A percentile compares a stretch with the other conserved stretches of the same genome.
Evolutionary conservation across 2,329 filamentous ascomycete genomes (phyloP).

Genomic region (Botrytis cinerea): DNA sequence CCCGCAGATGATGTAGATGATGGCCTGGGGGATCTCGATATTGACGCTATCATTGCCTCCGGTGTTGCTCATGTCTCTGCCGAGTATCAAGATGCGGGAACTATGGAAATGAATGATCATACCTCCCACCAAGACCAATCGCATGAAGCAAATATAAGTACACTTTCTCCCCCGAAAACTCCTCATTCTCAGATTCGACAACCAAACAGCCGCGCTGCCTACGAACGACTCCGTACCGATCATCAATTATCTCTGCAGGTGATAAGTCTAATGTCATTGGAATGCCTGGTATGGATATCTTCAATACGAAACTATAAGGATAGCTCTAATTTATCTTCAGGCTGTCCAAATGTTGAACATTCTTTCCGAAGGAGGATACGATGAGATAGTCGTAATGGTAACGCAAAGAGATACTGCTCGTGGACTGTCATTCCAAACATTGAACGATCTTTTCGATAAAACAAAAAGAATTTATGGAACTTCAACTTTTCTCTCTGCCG

Average conservation of each 20-base stretch:
- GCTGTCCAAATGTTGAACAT: constrained; percentile 60
- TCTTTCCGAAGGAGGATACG: constrained; percentile 56
- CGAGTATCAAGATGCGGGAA: constrained; percentile 13
- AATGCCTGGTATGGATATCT: constrained; percentile 54
- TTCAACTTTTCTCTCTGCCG: constrained; percentile 52
- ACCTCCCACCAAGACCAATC: constrained; percentile 2
- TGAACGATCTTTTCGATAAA: constrained; percentile 64
- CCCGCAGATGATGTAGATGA: constrained; percentile 5
- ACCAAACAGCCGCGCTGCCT: background rate
- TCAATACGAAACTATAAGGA: constrained; percentile 5
- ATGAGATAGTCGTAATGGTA: constrained; percentile 58
- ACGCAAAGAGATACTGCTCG: constrained; percentile 55
- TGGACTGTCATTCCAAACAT: constrained; percentile 61
- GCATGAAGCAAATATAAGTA: background rate
- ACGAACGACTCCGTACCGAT: constrained; percentile 28
- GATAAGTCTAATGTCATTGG: constrained; percentile 61
- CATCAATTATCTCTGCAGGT: constrained; percentile 49
- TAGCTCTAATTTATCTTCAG: constrained; percentile 41
- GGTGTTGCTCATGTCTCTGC: constrained; percentile 14
- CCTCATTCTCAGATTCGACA: background rate
- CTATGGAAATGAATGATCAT: background rate
- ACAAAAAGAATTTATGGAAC: constrained; percentile 62
- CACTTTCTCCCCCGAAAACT: background rate
- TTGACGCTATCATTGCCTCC: constrained; percentile 12
- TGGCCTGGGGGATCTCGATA: constrained; percentile 12